Evolutionary conservation across 441 rosid genomes (phyloP).

Genomic region (Aleurites moluccanus): DNA sequence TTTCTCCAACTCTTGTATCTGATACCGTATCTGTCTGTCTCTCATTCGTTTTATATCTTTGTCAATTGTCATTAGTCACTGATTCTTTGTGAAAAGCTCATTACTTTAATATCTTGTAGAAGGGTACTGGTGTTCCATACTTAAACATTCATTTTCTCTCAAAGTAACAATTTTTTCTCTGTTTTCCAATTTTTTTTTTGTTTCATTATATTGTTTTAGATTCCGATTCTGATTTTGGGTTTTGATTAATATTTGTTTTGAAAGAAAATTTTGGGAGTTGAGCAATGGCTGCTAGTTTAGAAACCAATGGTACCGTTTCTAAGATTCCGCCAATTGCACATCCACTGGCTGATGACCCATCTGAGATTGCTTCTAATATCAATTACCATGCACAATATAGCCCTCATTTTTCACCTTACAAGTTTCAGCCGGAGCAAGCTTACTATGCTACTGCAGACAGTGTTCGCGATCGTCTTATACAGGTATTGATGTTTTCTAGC

Average conservation of each 20-base stretch:
- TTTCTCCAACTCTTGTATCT: background rate
- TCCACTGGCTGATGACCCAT: constrained; percentile 59
- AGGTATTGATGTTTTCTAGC: constrained; percentile 33
- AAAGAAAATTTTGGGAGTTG: constrained; percentile 22
- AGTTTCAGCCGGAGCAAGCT: constrained; percentile 91
- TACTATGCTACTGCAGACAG: constrained; percentile 88
- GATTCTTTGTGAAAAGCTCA: background rate
- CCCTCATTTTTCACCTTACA: constrained; percentile 94
- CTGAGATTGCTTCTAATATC: constrained; percentile 78
- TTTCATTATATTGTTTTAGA: background rate
- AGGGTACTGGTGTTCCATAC: background rate
- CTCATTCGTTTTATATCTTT: background rate
- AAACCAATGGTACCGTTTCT: constrained; percentile 38
- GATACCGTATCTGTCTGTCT: background rate
- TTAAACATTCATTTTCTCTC: background rate
- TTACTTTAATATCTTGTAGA: background rate
- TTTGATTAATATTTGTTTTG: constrained; percentile 4
- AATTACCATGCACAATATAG: constrained; percentile 70
- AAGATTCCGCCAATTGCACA: constrained; percentile 54
- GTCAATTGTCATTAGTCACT: background rate
- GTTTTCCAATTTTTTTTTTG: background rate
- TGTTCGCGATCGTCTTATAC: constrained; percentile 86
- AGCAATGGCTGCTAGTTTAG: constrained; percentile 40
- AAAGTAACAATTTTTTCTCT: background rate
- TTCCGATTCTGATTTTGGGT: background rate